Conservation (phyloP, 306 rosid species). For the Medicago arabica region DNA sequence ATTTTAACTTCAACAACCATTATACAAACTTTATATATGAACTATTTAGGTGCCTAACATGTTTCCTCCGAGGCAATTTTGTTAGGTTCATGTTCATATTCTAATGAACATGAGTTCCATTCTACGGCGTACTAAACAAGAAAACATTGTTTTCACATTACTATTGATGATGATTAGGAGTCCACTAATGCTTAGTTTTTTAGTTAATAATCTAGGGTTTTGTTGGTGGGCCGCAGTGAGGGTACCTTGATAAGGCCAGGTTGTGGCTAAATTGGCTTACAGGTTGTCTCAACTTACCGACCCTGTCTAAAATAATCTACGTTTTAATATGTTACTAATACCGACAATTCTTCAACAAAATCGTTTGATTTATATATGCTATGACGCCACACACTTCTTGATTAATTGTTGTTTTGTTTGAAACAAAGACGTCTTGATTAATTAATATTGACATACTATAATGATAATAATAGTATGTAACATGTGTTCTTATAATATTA, state of each 20-base stretch:
- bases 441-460: constrained; percentile 1
- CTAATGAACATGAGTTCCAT: constrained; percentile 20
- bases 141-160: constrained; percentile 16
- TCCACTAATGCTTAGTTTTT: constrained; percentile 40
- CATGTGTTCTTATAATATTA: constrained; percentile 1
- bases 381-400: constrained; percentile 8
- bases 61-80: not conserved
- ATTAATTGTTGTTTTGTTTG: constrained; percentile 1
- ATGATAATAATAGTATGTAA: not conserved
- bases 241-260: constrained; percentile 32
- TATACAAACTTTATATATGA: no score
- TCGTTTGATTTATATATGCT: constrained; percentile 30
- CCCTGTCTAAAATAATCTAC: constrained; percentile 43
- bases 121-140: constrained; percentile 24
- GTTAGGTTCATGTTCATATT: constrained; percentile 14
- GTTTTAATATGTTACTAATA: constrained; percentile 24
- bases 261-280: constrained; percentile 47
- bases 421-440: not conserved
- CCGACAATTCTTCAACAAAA: constrained; percentile 40
- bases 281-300: constrained; percentile 51
- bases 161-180: constrained; percentile 48
- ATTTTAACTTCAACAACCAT: no score
- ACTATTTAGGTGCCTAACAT: not conserved
- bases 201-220: constrained; percentile 31
- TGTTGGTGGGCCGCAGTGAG: constrained; percentile 37